Base-by-base conservation (phyloP, 2,329 filamentous ascomycete species). In the Talaromyces rugulosus region DNA sequence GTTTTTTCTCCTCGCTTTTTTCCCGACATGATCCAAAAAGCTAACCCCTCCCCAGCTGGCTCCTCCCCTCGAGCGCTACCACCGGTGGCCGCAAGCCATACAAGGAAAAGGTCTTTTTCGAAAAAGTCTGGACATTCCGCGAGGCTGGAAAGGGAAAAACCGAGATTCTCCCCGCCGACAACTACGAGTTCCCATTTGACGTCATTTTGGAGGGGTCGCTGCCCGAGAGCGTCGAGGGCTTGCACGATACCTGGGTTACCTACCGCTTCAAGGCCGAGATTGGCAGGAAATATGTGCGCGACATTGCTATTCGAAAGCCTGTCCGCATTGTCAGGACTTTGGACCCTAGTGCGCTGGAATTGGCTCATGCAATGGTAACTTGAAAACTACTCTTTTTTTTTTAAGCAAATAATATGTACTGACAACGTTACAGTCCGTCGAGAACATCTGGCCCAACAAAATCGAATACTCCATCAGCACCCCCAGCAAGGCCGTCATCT, bases 381-480 rank as follows among this genome's bases (percentile, higher is more conserved):
- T 8, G 12, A 18, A 60, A 27, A 14, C 2, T 23, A 7, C 34
- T n/a, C 16, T 23, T 9, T 6, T 23, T 9, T 6, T 23, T 23
- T 23, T 23, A 23, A 23, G 23, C 23, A 23, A 23, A 23, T 23
- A 23, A 27, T 3, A 14, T 3, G 33, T 16, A 23, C 56, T 58
- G 31, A 58, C 47, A 33, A 31, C 36, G 57, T 34, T 7, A 18
- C 62, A 85, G 81, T 83, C 91, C 65, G 93, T 98, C 66, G 93
- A 97, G 76, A 97, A 97, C 72, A 90, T 96, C 66, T 99, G 95
- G 95, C 90, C 92, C 5, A 95, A 96, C 80, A 99, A 99, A 81
- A 86, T 98, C 69, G 91, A 96, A 74, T 99, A 99, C 78, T 94
- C 92, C 33, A 92, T 99, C 65, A 87, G 91, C 62, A 91, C 96